Evolutionary conservation across 306 rosid genomes (phyloP), one percentile per base, ranked within the genome.

Genomic region (Quercus mongolica): DNA sequence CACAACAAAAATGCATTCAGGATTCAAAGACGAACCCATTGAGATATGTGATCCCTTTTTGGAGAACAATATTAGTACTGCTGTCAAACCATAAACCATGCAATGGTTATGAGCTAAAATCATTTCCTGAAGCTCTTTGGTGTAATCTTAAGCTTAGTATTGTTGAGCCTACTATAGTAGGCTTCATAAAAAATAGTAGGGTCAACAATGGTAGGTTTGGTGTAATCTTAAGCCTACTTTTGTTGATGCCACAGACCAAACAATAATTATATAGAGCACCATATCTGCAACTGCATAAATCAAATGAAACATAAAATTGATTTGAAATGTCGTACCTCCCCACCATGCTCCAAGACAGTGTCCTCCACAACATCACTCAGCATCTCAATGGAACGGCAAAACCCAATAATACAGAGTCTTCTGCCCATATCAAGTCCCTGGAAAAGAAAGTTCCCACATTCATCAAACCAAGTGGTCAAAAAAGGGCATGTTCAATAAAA

Each of bases 371-470:
- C 99, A 83, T 94, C 97, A 80, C 95, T 92, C 51, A 94, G 92
- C 99, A 94, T 94, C 88, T 94, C 99, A 71, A 94, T 83, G 75
- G 99, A 94, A 68, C 95, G 97, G 87, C 99, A 94, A 82, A 92
- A 94, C 18, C 99, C 97, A 77, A 89, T 91, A 70, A 94, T 92
- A 72, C 99, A 94, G 21, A 94, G 92, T 81, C 91, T 88, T 87
- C 99, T 86, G 19, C 97, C 94, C 94, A 73, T 87, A 85, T 94
- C 97, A 78, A 92, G 99, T 76, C 99, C 99, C 99, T 95, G 73
- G 41, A 81, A 76, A 59, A 58, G 84, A 61, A 79, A 38, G 26
- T 69, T 55, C 46, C 74, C 35, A 67, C 58, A 80, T 19, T 62
- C 71, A 79, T 79, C 75, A 64, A 63, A 81, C 20, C 20, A 52